Percentiles rank a stretch among this genome's conserved stretches.
phyloP scores from a whole-genome alignment of 257 asterid species.

The Petunia secreta region DNA sequence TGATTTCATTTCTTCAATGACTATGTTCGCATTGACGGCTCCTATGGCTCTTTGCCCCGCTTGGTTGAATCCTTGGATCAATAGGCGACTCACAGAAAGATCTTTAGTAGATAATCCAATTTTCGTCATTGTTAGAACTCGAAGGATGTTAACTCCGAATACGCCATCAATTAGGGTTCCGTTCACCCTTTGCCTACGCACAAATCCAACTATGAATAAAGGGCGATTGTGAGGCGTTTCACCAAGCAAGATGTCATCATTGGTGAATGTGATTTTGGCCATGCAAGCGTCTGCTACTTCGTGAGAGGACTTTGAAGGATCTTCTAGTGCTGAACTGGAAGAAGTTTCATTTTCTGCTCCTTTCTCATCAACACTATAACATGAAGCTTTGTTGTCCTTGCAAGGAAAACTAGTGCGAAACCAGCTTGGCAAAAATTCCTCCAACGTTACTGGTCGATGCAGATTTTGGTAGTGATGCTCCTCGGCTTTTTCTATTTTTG shows the following conservation, averaged over 20 bases:
- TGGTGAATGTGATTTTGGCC: neutral
- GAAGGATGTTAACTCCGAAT: neutral
- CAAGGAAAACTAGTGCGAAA: no score
- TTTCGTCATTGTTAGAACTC: neutral
- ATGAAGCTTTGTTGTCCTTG: no score
- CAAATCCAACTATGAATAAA: neutral
- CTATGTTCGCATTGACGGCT: neutral
- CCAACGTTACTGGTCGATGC: no score
- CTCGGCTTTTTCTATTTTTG: no score
- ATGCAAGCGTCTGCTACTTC: neutral
- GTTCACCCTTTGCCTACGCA: neutral
- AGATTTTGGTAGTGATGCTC: no score
- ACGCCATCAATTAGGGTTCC: no score
- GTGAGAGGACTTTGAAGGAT: neutral
- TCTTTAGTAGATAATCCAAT: no score
- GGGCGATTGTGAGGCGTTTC: neutral
- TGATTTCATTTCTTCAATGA: neutral
- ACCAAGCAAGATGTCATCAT: neutral
- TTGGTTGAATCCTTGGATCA: neutral
- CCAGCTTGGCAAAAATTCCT: no score
- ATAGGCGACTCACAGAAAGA: neutral
- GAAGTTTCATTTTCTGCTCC: neutral
- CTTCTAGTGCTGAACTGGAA: neutral
- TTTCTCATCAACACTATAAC: neutral
- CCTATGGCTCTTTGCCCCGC: neutral